Percentiles rank a stretch among this genome's conserved stretches.
phyloP scores from a whole-genome alignment of 2,329 filamentous ascomycete genomes.

The Colletotrichum lentis region DNA sequence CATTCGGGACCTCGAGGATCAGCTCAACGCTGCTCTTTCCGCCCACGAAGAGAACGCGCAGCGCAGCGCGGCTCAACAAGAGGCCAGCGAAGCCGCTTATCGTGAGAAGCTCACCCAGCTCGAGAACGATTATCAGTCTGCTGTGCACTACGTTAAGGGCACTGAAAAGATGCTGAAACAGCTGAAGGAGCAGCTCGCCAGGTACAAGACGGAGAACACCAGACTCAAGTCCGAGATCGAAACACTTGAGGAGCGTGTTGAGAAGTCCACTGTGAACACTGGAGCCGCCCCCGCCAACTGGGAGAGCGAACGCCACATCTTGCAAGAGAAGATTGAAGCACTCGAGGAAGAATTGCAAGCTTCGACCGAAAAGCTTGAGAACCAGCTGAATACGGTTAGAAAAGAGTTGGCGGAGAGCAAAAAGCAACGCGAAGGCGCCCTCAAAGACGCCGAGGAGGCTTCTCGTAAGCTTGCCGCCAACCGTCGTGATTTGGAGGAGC shows the following conservation, averaged over 20 bases:
- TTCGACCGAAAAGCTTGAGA: constrained; percentile 74
- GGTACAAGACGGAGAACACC: constrained; percentile 86
- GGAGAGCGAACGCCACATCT: constrained; percentile 74
- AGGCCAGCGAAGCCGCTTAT: constrained; percentile 88
- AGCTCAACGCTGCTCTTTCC: constrained; percentile 78
- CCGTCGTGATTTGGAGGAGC: constrained; percentile 76
- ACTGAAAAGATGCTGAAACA: constrained; percentile 99
- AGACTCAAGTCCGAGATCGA: constrained; percentile 85
- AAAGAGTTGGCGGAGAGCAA: constrained; percentile 73
- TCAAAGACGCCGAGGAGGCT: constrained; percentile 62
- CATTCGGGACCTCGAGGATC: constrained; percentile 85
- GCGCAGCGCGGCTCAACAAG: constrained; percentile 78
- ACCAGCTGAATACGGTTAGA: constrained; percentile 72
- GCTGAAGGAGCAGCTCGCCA: constrained; percentile 95
- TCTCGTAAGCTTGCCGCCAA: constrained; percentile 65
- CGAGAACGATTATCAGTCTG: constrained; percentile 96
- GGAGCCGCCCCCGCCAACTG: constrained; percentile 65
- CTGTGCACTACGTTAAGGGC: constrained; percentile 96
- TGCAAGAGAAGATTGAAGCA: constrained; percentile 73
- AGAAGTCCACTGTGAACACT: constrained; percentile 46
- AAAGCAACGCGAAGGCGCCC: constrained; percentile 73
- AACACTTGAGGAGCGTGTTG: constrained; percentile 64
- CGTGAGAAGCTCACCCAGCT: constrained; percentile 92
- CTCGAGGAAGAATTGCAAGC: constrained; percentile 74
- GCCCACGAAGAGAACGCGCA: constrained; percentile 87